Evolutionary conservation across 148 eudicot genomes (phyloP).

Genomic region (Heliamphora exappendiculata): DNA sequence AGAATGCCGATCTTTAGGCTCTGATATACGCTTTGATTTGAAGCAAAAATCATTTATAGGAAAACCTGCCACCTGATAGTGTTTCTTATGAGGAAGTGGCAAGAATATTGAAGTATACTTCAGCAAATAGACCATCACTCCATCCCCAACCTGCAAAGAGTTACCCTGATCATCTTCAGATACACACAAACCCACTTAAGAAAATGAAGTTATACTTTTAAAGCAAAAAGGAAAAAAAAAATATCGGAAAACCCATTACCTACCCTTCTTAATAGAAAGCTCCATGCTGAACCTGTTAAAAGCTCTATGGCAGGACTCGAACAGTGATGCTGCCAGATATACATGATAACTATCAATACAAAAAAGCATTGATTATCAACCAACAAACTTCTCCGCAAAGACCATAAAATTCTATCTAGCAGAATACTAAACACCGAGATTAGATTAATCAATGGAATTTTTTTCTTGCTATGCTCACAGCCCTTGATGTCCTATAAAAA

Average conservation of each 20-base stretch:
- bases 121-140: constrained; percentile 60
- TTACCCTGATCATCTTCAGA: neutral
- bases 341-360: constrained; percentile 8
- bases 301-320: constrained; percentile 38
- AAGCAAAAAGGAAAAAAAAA: neutral
- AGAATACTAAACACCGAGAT: neutral
- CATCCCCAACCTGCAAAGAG: constrained; percentile 72
- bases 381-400: neutral
- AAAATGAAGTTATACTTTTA: neutral
- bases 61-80: constrained; percentile 70
- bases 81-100: constrained; percentile 40
- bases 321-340: constrained; percentile 33
- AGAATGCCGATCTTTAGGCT: constrained; percentile 11
- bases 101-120: constrained; percentile 59
- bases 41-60: constrained; percentile 33
- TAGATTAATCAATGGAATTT: neutral
- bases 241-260: constrained; percentile 12
- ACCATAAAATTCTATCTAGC: constrained; percentile 9
- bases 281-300: constrained; percentile 58
- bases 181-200: neutral
- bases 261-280: constrained; percentile 51
- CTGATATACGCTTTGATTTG: constrained; percentile 20
- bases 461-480: too few relatives aligned
- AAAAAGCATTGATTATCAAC: constrained; percentile 4
- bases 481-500: neutral